phyloP scores from a whole-genome alignment of 179 eudicot genomes.

The Camellia oleifera region DNA sequence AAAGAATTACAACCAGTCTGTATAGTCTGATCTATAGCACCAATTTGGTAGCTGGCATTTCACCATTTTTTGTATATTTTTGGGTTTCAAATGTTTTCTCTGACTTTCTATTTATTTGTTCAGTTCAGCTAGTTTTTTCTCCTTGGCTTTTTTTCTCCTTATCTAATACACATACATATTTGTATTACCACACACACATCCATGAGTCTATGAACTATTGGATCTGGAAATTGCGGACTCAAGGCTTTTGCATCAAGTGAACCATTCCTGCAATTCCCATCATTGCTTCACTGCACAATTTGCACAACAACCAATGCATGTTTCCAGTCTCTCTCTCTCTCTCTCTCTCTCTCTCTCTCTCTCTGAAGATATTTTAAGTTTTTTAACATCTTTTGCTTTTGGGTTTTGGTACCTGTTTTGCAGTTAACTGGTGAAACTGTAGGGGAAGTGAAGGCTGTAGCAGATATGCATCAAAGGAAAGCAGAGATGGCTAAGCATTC shows the following conservation, averaged over 20 bases:
- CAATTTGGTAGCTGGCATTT: constrained; percentile 27
- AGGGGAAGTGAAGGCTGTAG: constrained; percentile 84
- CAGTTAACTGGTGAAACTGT: constrained; percentile 85
- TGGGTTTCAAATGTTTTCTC: constrained; percentile 2
- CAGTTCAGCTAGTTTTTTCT: constrained; percentile 3
- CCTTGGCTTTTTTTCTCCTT: constrained; percentile 38
- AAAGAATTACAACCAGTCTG: neutral
- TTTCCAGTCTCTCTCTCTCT: neutral
- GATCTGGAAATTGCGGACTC: constrained; percentile 23
- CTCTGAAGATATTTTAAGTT: no score
- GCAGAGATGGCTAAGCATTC: constrained; percentile 93
- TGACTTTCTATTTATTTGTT: constrained; percentile 23
- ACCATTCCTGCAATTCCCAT: constrained; percentile 52
- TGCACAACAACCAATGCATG: constrained; percentile 25
- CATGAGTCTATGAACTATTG: constrained; percentile 31
- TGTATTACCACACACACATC: neutral
- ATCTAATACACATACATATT: constrained; percentile 20
- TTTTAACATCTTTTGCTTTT: constrained; percentile 9
- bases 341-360: neutral
- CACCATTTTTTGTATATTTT: constrained; percentile 13
- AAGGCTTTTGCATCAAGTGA: constrained; percentile 21
- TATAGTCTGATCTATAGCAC: constrained; percentile 25
- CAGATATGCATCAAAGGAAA: constrained; percentile 89
- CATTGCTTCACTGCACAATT: constrained; percentile 54
- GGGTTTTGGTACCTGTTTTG: constrained; percentile 15